These are phyloP conservation scores for Smallanthus sonchifolius DNA, from an alignment of 129 eudicot species.

Conservation along the genomic window DNA sequence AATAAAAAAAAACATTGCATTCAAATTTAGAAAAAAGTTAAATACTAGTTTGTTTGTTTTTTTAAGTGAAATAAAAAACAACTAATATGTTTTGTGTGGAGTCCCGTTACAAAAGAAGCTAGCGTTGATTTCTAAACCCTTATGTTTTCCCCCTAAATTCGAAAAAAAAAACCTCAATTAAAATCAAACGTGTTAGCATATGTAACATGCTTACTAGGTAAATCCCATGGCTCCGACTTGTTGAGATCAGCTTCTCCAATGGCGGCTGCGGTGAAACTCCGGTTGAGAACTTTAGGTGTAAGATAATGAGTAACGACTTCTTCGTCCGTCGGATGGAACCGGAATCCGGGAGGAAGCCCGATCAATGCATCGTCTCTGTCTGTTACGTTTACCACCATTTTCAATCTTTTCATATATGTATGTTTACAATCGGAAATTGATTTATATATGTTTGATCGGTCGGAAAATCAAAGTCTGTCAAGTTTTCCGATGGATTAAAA, in stretches of 20 bases:
- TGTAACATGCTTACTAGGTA: constrained; percentile 25
- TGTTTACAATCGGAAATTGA: neutral
- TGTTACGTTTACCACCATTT: neutral
- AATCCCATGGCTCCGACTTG: constrained; percentile 46
- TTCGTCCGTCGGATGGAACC: constrained; percentile 45
- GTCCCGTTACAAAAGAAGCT: too few relatives aligned
- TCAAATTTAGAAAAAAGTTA: too few relatives aligned
- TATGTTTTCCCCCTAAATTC: too few relatives aligned
- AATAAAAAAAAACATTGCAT: too few relatives aligned
- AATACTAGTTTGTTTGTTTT: too few relatives aligned
- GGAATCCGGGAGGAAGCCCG: constrained; percentile 36
- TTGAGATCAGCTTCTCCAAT: constrained; percentile 41
- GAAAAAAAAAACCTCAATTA: too few relatives aligned
- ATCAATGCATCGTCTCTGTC: constrained; percentile 6
- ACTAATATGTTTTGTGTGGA: too few relatives aligned
- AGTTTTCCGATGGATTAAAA: neutral
- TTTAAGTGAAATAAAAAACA: too few relatives aligned
- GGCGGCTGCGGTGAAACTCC: constrained; percentile 25
- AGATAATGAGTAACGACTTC: constrained; percentile 42
- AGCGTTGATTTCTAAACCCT: too few relatives aligned
- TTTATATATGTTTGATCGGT: neutral
- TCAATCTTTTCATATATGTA: neutral
- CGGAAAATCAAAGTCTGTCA: neutral
- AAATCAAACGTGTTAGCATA: too few relatives aligned
- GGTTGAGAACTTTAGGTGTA: constrained; percentile 30